phyloP scores from a whole-genome alignment of 2,329 filamentous ascomycete genomes.

The Arthrobotrys pseudoclavata region DNA sequence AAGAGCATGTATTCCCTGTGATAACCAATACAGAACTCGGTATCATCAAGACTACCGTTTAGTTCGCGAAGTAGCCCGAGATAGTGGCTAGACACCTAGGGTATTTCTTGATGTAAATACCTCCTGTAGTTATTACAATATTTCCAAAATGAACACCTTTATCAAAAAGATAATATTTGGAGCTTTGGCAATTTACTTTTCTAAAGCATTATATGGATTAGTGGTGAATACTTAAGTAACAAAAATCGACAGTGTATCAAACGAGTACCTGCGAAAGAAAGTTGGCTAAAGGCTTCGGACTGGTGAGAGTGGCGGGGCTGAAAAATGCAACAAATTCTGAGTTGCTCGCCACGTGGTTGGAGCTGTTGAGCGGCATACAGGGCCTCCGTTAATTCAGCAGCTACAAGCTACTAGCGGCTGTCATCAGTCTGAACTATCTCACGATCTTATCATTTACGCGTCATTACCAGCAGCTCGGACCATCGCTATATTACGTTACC shows the following conservation, averaged over 20 bases:
- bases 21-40: neutral
- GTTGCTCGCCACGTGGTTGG: conserved; percentile 5
- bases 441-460: neutral
- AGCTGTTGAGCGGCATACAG: neutral
- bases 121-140: too few relatives aligned
- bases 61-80: too few relatives aligned
- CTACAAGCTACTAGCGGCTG: neutral
- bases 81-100: too few relatives aligned
- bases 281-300: neutral
- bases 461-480: neutral
- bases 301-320: neutral
- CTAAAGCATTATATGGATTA: too few relatives aligned
- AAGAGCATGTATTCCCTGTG: neutral
- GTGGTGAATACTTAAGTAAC: too few relatives aligned
- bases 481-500: neutral
- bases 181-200: too few relatives aligned
- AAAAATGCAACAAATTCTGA: conserved; percentile 6
- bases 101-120: too few relatives aligned
- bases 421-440: neutral
- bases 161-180: too few relatives aligned
- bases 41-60: too few relatives aligned
- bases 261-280: neutral
- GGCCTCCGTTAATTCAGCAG: neutral
- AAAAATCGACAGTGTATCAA: too few relatives aligned
- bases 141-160: too few relatives aligned